Percentiles rank a stretch among this genome's conserved stretches.
Conservation (phyloP, 805 yeast genomes). For the Metschnikowia hibisci region DNA sequence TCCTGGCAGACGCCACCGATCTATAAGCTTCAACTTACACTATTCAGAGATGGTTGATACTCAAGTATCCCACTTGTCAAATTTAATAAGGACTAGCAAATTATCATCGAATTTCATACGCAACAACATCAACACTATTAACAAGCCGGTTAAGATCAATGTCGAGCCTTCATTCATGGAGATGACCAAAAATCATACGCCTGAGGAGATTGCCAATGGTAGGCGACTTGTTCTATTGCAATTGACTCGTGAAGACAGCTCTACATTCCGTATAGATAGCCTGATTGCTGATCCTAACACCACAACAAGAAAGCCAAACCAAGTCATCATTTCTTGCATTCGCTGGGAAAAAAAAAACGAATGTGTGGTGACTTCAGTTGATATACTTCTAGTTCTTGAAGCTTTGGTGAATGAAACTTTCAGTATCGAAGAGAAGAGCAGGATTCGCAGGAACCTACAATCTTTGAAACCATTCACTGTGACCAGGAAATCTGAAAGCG, state of each 20-base stretch:
- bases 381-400: conserved; percentile 55
- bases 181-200: conserved; percentile 46
- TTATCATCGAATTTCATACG: conserved; percentile 17
- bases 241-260: conserved; percentile 24
- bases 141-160: conserved; percentile 26
- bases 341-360: conserved; percentile 47
- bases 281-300: conserved; percentile 27
- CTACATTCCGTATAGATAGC: conserved; percentile 11
- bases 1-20: not conserved
- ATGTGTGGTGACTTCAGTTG: conserved; percentile 61
- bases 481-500: conserved; percentile 34
- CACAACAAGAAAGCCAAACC: conserved; percentile 33
- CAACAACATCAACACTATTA: conserved; percentile 18
- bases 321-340: conserved; percentile 55
- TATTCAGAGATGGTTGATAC: not conserved
- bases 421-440: conserved; percentile 64
- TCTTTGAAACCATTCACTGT: conserved; percentile 59
- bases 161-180: conserved; percentile 29
- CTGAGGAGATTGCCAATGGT: conserved; percentile 36
- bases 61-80: conserved; percentile 1
- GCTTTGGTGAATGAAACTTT: conserved; percentile 51
- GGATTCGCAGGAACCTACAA: conserved; percentile 64
- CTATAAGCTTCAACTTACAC: not conserved
- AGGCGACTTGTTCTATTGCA: conserved; percentile 49
- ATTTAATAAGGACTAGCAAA: conserved; percentile 15